Evolutionary conservation across 345 rosid genomes (phyloP).

Genomic region (Litchi chinensis): DNA sequence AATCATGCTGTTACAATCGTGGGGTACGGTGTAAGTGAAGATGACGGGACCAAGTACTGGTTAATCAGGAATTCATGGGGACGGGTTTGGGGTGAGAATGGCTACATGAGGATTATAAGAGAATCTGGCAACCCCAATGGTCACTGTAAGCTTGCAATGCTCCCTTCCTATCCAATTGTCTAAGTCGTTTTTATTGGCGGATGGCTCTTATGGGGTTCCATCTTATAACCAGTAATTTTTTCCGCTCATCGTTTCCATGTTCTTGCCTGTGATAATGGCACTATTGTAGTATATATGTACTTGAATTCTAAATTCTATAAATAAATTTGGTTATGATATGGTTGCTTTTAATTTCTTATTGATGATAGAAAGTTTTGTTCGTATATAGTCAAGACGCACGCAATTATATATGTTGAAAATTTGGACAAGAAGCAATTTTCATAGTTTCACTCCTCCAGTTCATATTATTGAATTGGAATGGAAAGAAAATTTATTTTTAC

Average conservation of each 20-base stretch:
- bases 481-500: no score
- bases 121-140: constrained; percentile 32
- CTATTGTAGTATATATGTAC: no score
- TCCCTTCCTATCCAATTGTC: constrained; percentile 45
- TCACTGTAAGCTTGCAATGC: constrained; percentile 49
- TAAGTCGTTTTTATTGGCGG: background rate
- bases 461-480: no score
- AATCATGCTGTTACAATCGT: constrained; percentile 49
- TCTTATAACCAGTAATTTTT: background rate
- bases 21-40: constrained; percentile 33
- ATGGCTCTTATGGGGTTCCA: background rate
- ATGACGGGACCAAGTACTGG: constrained; percentile 45
- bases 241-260: background rate
- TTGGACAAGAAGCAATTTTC: no score
- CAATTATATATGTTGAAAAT: no score
- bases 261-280: background rate
- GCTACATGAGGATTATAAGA: constrained; percentile 53
- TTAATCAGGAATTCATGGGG: constrained; percentile 67
- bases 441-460: no score
- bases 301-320: background rate
- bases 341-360: no score
- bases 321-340: background rate
- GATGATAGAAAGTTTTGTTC: no score
- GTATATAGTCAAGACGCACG: no score
- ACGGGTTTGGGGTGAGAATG: constrained; percentile 46